Evolutionary conservation across 2,329 filamentous ascomycete species (phyloP), one percentile per base, ranked within the genome.

Genomic region (Penicillium sp.): DNA sequence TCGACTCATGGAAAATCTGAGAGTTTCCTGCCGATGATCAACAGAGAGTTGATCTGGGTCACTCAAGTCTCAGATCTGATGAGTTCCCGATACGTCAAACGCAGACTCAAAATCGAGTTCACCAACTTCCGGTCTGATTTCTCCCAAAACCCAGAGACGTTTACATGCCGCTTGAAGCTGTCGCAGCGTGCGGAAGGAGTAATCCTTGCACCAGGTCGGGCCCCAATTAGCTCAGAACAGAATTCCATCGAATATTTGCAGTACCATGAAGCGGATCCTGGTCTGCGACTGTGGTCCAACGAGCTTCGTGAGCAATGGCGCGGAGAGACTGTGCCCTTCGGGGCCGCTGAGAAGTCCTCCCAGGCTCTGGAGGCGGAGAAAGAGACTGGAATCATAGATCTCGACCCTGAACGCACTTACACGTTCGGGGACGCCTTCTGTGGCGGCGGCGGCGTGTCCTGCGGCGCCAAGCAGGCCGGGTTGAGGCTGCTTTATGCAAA

Each of bases 341-440:
- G 72, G 1, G 62, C 65, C 11, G 58, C 52, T 4, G 32, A 31
- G n/a, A 5, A 39, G 8, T 14, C 40, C 11, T 10, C 43, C 5
- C 18, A 18, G 21, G 44, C 50, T 36, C 39, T 48, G 9, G 39
- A 49, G 4, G 48, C 59, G 4, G 6, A 34, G 1, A 14, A 13
- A 4, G 24, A 47, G 13, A 36, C 34, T 4, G 14, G 34, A 8
- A 24, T 43, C 2, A 44, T 40, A 9, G 48, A 59, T 22, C 43
- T 52, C 13, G 53, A 55, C 10, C 32, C 57, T 27, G 36, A 38
- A 13, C 59, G 64, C 4, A 77, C 75, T 38, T 90, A 90, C 56
- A 89, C 85, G 0, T 83, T 87, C 22, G 88, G 84, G 1, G 91
- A 94, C 65, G 80, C 83, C 0, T 94, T 90, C 59, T 88, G 84